Base-by-base conservation (phyloP, 345 rosid species). In the Eucalyptus tenuipes region DNA sequence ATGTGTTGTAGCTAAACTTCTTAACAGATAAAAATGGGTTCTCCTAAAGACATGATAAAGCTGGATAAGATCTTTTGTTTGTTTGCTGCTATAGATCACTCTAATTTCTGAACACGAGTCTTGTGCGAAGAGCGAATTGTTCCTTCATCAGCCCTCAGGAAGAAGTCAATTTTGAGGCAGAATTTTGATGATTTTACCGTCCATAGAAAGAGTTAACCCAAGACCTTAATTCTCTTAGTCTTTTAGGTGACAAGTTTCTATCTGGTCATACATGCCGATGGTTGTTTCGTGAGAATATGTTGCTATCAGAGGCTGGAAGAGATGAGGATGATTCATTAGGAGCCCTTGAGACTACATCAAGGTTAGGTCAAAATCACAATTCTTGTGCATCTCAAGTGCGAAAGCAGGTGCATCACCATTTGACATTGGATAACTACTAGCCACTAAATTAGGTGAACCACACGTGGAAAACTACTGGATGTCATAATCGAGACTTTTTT, bases 381-480 rank as follows among this genome's bases (percentile, higher is more conserved):
- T 13, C 42, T 3, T 11, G 52, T 27, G 88, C 89, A 84, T 89
- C 90, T 82, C 57, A 52, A 75, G 90, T 89, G 88, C 71, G 91
- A 88, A 91, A 93, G 55, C 90, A 88, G 89, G 94, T 90, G 89
- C 87, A 87, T 88, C 90, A 86, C 87, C 93, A 91, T 93, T 92
- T 92, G 94, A 93, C 93, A 90, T 91, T 89, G 53, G 94, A 91
- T 92, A 88, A 89, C 88, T 68, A 89, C 92, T 84, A 88, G 89
- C 81, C 92, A 29, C 61, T 89, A 88, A 91, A 93, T 93, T 96
- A 93, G 97, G 96, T 94, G 95, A 95, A 89, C 95, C 92, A 90
- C 96, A 96, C 96, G 97, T 95, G 96, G 96, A 95, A 94, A 95
- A 93, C 92, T 89, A 92, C 92, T 47, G 57, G 87, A 80, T 82